Percentiles rank a stretch among this genome's conserved stretches.
phyloP scores from a whole-genome alignment of 202 grass and related monocot genomes.

The Brachypodium distachyon region DNA sequence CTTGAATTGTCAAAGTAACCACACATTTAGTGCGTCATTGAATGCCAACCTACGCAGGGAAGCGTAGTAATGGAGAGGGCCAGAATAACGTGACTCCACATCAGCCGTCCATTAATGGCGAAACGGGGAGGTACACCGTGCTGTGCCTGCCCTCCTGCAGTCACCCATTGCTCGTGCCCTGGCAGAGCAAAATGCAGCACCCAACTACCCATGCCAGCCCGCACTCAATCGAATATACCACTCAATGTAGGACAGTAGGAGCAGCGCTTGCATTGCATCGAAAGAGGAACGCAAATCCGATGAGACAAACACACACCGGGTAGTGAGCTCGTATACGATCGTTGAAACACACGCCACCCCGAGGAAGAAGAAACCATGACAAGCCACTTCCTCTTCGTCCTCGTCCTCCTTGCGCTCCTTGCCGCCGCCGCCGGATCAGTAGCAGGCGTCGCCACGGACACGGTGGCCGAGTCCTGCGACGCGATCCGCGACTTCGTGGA shows the following conservation, averaged over 20 bases:
- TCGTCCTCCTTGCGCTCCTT: too few relatives aligned
- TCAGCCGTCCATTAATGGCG: neutral
- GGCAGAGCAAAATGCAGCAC: too few relatives aligned
- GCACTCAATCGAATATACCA: too few relatives aligned
- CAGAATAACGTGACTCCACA: slow-evolving; percentile 4
- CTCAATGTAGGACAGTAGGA: too few relatives aligned
- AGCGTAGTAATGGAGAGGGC: neutral
- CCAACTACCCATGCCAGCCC: too few relatives aligned
- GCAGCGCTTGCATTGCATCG: too few relatives aligned
- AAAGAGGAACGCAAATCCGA: neutral
- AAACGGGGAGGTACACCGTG: neutral
- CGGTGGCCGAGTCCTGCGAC: slow-evolving; percentile 26
- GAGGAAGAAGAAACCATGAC: neutral
- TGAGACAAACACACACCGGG: neutral
- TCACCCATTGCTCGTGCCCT: neutral
- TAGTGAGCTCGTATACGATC: neutral
- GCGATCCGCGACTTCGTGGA: slow-evolving; percentile 45
- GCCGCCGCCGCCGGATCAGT: too few relatives aligned
- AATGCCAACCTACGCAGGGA: neutral
- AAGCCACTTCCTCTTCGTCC: too few relatives aligned
- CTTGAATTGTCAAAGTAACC: too few relatives aligned
- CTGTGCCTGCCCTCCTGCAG: neutral
- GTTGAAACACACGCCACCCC: too few relatives aligned
- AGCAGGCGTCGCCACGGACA: too few relatives aligned
- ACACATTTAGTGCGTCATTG: neutral